Percentiles rank a stretch among this genome's conserved stretches.
These are phyloP conservation scores for Termitomyces sp. DNA, from an alignment of 768 basidiomycete species.

Conservation along the genomic window DNA sequence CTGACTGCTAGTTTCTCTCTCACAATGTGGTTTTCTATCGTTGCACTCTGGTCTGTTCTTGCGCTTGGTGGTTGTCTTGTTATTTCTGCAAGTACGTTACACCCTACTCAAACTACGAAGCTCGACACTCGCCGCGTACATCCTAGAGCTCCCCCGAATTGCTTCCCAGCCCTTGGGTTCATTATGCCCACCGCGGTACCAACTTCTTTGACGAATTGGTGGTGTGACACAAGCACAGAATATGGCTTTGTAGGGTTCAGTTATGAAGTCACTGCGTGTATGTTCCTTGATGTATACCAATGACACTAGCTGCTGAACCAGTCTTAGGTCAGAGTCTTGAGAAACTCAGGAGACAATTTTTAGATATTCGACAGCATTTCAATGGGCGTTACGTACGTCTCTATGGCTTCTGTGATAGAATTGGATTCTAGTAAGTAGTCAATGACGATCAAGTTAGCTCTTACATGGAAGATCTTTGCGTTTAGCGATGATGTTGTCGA, in stretches of 20 bases:
- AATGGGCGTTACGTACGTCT: conserved; percentile 63
- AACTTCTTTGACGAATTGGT: conserved; percentile 43
- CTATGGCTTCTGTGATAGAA: conserved; percentile 41
- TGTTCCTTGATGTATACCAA: background rate
- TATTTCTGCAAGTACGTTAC: conserved; percentile 5
- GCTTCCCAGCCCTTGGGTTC: conserved; percentile 19
- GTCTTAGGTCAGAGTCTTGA: conserved; percentile 56
- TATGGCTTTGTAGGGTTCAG: conserved; percentile 77
- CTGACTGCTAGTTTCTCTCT: background rate
- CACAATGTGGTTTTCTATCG: conserved; percentile 4
- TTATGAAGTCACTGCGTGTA: conserved; percentile 66
- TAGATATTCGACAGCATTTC: conserved; percentile 53
- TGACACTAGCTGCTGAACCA: too few relatives aligned
- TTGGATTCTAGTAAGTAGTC: conserved; percentile 39
- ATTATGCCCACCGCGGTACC: conserved; percentile 49
- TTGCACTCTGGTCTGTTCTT: background rate
- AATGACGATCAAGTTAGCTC: background rate
- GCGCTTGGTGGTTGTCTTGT: background rate
- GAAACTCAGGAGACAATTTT: conserved; percentile 52
- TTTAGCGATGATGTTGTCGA: conserved; percentile 55
- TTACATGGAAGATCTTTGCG: too few relatives aligned
- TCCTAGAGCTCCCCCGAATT: conserved; percentile 10
- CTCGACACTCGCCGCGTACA: background rate
- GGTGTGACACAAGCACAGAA: conserved; percentile 60
- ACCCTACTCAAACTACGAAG: conserved; percentile 10